Evolutionary conservation across 345 rosid genomes (phyloP).

Genomic region (Linum tenue): DNA sequence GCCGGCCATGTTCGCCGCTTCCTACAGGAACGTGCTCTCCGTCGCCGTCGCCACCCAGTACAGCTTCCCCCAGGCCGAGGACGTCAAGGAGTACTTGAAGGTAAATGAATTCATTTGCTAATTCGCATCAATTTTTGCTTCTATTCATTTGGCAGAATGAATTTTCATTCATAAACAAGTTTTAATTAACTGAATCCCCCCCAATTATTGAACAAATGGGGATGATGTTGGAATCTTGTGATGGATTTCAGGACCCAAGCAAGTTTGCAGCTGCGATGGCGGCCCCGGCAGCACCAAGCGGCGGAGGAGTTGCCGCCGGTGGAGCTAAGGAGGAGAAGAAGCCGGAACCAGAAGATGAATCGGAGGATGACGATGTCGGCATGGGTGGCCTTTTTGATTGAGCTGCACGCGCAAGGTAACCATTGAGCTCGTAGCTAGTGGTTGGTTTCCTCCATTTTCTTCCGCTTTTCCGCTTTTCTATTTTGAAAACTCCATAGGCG

Average conservation of each 20-base stretch:
- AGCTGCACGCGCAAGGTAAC: neutral
- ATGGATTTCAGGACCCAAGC: neutral
- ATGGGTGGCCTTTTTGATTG: neutral
- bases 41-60: slow-evolving; percentile 13
- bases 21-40: slow-evolving; percentile 18
- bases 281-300: neutral
- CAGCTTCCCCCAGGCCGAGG: slow-evolving; percentile 15
- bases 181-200: too few species aligned
- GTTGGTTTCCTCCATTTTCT: too few species aligned
- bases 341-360: neutral
- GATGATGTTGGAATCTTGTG: too few species aligned
- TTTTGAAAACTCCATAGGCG: too few species aligned
- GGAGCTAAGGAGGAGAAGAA: neutral
- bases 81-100: slow-evolving; percentile 19
- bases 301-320: neutral
- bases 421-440: too few species aligned
- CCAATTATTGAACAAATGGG: too few species aligned
- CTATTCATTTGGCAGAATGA: too few species aligned
- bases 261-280: neutral
- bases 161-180: too few species aligned
- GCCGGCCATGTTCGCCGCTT: slow-evolving; percentile 12
- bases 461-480: too few species aligned
- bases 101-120: neutral
- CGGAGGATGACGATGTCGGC: neutral
- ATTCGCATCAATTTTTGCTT: too few species aligned